These are phyloP conservation scores for Euphrasia arctica DNA, from an alignment of 305 asterid genomes.

Conservation along the genomic window DNA sequence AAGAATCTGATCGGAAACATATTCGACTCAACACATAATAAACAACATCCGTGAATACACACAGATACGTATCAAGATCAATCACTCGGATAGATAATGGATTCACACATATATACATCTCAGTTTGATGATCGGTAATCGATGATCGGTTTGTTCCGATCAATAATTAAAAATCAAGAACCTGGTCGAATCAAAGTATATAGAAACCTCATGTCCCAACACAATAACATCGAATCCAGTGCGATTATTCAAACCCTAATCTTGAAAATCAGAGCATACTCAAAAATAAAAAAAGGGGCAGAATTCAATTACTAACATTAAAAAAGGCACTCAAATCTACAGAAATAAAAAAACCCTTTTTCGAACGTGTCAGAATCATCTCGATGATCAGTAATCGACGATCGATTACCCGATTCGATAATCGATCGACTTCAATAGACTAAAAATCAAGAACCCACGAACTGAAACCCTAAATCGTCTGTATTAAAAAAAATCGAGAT, in stretches of 20 bases:
- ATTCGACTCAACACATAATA: neutral
- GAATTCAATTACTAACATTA: neutral
- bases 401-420: no score
- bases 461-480: no score
- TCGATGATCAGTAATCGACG: no score
- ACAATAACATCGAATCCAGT: neutral
- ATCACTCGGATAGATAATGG: neutral
- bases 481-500: neutral
- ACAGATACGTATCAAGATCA: neutral
- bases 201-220: neutral
- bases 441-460: no score
- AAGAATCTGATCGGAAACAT: neutral
- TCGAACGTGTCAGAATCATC: neutral
- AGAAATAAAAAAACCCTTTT: conserved; percentile 4
- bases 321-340: neutral
- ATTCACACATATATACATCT: no score
- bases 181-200: neutral
- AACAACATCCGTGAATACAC: no score
- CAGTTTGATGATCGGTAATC: no score
- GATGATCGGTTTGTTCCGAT: no score
- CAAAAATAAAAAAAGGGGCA: neutral
- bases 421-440: no score
- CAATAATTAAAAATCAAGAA: neutral
- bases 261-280: neutral
- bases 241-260: neutral